Conservation (phyloP, 2,329 filamentous ascomycete species). For the Tolypocladium tropicale region DNA sequence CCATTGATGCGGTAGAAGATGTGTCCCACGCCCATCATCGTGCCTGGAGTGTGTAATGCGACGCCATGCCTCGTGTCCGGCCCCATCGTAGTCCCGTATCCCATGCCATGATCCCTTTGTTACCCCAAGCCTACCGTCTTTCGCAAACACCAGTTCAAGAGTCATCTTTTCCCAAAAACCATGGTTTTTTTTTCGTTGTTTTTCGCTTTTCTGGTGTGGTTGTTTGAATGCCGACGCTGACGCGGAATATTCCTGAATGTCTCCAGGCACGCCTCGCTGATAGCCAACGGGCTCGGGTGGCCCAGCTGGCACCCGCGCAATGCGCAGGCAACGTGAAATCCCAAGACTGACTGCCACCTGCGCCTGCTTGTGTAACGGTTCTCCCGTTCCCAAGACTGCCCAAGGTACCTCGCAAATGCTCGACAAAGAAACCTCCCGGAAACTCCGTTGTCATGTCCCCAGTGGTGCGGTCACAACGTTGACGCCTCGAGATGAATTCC, state of each 20-base stretch:
- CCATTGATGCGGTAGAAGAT: slow-evolving; percentile 3
- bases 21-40: slow-evolving; percentile 2
- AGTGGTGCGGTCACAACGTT: background rate
- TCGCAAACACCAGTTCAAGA: slow-evolving; percentile 2
- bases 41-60: background rate
- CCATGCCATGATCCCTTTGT: slow-evolving; percentile 2
- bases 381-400: background rate
- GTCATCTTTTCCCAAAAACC: background rate
- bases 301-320: background rate
- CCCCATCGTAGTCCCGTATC: slow-evolving; percentile 3
- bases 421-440: background rate
- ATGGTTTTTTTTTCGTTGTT: background rate
- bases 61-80: slow-evolving; percentile 3
- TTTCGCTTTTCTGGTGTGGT: background rate
- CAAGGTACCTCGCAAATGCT: background rate
- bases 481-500: background rate
- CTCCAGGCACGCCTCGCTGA: background rate
- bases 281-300: background rate
- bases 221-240: background rate
- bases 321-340: background rate
- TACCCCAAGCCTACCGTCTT: slow-evolving; percentile 2
- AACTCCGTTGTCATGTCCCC: background rate
- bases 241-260: background rate
- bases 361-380: background rate
- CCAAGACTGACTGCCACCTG: background rate